These are phyloP conservation scores for Daldinia sp. DNA, from an alignment of 2,329 filamentous ascomycete species.

Conservation along the genomic window DNA sequence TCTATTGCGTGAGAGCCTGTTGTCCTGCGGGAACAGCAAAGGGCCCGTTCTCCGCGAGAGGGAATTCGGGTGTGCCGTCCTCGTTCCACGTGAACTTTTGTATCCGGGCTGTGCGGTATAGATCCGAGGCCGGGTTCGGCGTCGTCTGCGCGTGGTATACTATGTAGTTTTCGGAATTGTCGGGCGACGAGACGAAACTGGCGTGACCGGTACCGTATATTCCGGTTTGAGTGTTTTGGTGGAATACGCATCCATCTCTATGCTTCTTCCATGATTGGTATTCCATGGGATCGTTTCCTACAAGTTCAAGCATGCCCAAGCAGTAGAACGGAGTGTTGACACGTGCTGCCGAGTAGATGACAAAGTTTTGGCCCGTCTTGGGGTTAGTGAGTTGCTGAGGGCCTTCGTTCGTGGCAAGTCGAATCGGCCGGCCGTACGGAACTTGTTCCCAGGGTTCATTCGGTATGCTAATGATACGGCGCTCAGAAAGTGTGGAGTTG, in stretches of 20 bases:
- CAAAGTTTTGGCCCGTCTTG: slow-evolving; percentile 48
- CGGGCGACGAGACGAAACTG: slow-evolving; percentile 48
- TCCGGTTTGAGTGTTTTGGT: slow-evolving; percentile 46
- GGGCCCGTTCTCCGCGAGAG: slow-evolving; percentile 48
- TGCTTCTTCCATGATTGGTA: slow-evolving; percentile 49
- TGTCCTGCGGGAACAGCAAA: slow-evolving; percentile 47
- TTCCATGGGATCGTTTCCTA: slow-evolving; percentile 49
- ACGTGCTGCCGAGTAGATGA: slow-evolving; percentile 50
- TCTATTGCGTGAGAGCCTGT: slow-evolving; percentile 33
- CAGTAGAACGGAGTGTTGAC: slow-evolving; percentile 51
- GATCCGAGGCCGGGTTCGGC: slow-evolving; percentile 43
- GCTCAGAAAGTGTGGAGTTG: slow-evolving; percentile 45
- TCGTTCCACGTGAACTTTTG: slow-evolving; percentile 49
- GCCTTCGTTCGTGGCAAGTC: slow-evolving; percentile 49
- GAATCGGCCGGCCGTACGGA: slow-evolving; percentile 46
- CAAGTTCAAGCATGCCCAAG: slow-evolving; percentile 49
- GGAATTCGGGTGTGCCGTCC: slow-evolving; percentile 48
- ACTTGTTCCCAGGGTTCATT: slow-evolving; percentile 50
- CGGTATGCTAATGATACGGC: slow-evolving; percentile 48
- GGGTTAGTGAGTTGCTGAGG: slow-evolving; percentile 50
- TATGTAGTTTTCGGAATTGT: slow-evolving; percentile 47
- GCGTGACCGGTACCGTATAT: slow-evolving; percentile 50
- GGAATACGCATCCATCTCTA: slow-evolving; percentile 48
- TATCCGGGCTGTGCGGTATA: slow-evolving; percentile 47
- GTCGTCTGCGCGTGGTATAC: slow-evolving; percentile 50